phyloP scores from a whole-genome alignment of 805 yeast species.

The Millerago galiae region DNA sequence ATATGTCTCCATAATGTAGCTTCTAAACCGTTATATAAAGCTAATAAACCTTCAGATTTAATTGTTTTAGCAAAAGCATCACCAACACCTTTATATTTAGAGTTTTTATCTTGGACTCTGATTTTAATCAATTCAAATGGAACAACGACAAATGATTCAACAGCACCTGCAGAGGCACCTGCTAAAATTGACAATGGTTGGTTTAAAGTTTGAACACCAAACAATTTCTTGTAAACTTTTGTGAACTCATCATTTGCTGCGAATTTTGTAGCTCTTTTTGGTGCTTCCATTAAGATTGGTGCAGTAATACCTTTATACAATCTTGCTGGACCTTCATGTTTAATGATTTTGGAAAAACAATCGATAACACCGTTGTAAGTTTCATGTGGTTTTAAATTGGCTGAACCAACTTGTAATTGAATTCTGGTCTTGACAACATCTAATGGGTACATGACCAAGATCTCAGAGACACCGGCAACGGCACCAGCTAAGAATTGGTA shows the following conservation, averaged over 20 bases:
- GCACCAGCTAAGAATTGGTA: constrained; percentile 94
- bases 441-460: constrained; percentile 90
- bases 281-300: constrained; percentile 98
- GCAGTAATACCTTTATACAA: constrained; percentile 92
- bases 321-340: constrained; percentile 76
- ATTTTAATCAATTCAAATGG: constrained; percentile 96
- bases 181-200: constrained; percentile 84
- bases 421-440: constrained; percentile 97
- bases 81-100: constrained; percentile 76
- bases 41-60: constrained; percentile 68
- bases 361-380: constrained; percentile 74
- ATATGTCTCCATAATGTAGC: constrained; percentile 97
- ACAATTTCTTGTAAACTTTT: constrained; percentile 62
- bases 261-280: constrained; percentile 97
- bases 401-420: constrained; percentile 63
- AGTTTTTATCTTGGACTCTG: constrained; percentile 82
- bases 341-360: constrained; percentile 76
- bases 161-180: constrained; percentile 98
- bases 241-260: constrained; percentile 99
- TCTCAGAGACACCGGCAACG: constrained; percentile 95
- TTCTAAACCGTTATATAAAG: constrained; percentile 91
- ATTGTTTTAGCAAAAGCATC: constrained; percentile 75
- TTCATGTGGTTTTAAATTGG: constrained; percentile 36
- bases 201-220: constrained; percentile 63
- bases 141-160: constrained; percentile 93